A percentile compares a stretch with the other conserved stretches of the same genome.
Conservation (phyloP, 768 basidiomycete species). For the Lentinula raphanica region DNA sequence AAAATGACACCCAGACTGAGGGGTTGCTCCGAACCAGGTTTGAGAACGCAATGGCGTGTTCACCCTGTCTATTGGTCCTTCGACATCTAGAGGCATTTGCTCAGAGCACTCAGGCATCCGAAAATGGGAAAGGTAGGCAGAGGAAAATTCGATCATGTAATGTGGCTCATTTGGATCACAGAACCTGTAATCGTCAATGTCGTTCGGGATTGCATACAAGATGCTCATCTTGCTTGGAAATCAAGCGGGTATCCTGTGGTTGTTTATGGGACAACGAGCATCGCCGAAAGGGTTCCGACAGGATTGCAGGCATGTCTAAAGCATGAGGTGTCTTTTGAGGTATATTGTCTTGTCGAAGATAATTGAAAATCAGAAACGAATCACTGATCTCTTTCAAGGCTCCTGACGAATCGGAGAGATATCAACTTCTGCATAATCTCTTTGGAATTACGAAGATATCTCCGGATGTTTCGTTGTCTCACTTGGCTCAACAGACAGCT, state of each 20-base stretch:
- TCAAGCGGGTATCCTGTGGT: constrained; percentile 67
- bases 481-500: constrained; percentile 82
- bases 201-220: constrained; percentile 58
- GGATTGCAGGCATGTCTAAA: constrained; percentile 73
- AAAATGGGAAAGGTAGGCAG: constrained; percentile 56
- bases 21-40: constrained; percentile 66
- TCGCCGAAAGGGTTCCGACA: constrained; percentile 57
- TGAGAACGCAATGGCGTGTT: constrained; percentile 70
- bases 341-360: constrained; percentile 21
- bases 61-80: constrained; percentile 82
- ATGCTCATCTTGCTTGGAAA: constrained; percentile 52
- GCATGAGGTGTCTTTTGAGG: constrained; percentile 75
- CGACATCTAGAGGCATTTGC: constrained; percentile 77
- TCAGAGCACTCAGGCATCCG: constrained; percentile 58
- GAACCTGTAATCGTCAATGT: constrained; percentile 53
- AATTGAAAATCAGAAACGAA: background rate
- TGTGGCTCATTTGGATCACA: constrained; percentile 21
- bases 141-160: background rate
- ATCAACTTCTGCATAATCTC: constrained; percentile 49
- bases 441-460: constrained; percentile 41
- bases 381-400: constrained; percentile 41
- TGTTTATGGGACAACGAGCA: constrained; percentile 68
- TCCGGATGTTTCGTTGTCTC: constrained; percentile 72
- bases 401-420: constrained; percentile 71
- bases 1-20: constrained; percentile 71